Percentiles rank a stretch among this genome's conserved stretches.
These are phyloP conservation scores for Plasmodium knowlesi DNA, from an alignment of 169 alveolate genomes.

Conservation along the genomic window DNA sequence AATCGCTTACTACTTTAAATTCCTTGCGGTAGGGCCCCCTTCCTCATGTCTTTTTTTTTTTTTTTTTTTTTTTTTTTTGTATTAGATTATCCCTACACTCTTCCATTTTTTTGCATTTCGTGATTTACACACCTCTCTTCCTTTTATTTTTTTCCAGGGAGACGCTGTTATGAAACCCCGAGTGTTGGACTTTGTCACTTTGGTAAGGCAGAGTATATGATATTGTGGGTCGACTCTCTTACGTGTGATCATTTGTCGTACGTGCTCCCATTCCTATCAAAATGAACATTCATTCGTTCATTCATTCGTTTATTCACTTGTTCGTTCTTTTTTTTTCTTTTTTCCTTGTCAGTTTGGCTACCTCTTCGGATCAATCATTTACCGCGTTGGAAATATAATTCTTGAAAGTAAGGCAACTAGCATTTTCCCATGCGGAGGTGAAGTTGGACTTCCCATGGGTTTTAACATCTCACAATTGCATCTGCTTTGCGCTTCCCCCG, in stretches of 20 bases:
- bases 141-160: slow-evolving; percentile 17
- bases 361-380: slow-evolving; percentile 48
- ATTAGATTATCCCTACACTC: neutral
- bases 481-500: neutral
- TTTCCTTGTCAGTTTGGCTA: slow-evolving; percentile 44
- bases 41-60: too few species aligned
- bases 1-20: slow-evolving; percentile 64
- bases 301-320: neutral
- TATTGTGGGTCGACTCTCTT: neutral
- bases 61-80: too few species aligned
- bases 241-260: neutral
- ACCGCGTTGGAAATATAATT: slow-evolving; percentile 54
- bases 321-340: slow-evolving; percentile 24
- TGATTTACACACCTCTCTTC: neutral
- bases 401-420: slow-evolving; percentile 23
- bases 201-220: slow-evolving; percentile 16
- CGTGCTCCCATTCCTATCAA: neutral
- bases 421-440: neutral
- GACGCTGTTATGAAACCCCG: slow-evolving; percentile 62
- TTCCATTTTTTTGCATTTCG: neutral
- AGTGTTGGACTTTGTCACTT: slow-evolving; percentile 42
- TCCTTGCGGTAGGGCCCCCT: slow-evolving; percentile 32
- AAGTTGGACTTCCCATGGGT: neutral
- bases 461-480: neutral
- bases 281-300: neutral